Evolutionary conservation across 148 eudicot species (phyloP).

Genomic region (Chenopodium formosanum): DNA sequence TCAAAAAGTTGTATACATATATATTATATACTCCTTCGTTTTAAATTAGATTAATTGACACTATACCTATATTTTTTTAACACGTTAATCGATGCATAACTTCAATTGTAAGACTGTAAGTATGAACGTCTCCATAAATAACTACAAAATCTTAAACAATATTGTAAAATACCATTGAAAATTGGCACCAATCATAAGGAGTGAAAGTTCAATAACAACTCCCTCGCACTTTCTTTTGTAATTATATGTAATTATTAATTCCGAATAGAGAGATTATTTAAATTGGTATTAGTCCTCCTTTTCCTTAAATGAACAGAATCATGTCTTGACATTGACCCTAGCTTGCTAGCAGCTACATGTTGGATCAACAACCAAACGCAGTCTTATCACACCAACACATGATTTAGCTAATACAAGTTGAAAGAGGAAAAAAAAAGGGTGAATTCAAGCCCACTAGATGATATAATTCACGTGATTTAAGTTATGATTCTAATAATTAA

Average conservation of each 20-base stretch:
- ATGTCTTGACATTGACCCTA: not conserved
- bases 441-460: not conserved
- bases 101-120: no score
- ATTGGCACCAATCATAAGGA: no score
- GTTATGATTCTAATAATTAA: not conserved
- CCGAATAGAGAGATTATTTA: not conserved
- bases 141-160: no score
- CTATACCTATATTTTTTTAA: no score
- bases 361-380: conserved; percentile 1
- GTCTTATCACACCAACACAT: not conserved
- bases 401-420: not conserved
- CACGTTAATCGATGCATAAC: no score
- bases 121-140: no score
- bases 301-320: not conserved
- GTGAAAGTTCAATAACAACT: no score
- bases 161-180: no score
- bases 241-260: no score
- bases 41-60: no score
- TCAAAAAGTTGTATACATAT: not conserved
- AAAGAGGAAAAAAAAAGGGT: not conserved
- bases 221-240: no score
- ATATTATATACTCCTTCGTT: no score
- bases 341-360: not conserved
- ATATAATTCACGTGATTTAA: conserved; percentile 4
- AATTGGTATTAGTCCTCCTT: not conserved